These are phyloP conservation scores for Chalaropsis thielavioides DNA, from an alignment of 2,329 filamentous ascomycete species.

Conservation along the genomic window DNA sequence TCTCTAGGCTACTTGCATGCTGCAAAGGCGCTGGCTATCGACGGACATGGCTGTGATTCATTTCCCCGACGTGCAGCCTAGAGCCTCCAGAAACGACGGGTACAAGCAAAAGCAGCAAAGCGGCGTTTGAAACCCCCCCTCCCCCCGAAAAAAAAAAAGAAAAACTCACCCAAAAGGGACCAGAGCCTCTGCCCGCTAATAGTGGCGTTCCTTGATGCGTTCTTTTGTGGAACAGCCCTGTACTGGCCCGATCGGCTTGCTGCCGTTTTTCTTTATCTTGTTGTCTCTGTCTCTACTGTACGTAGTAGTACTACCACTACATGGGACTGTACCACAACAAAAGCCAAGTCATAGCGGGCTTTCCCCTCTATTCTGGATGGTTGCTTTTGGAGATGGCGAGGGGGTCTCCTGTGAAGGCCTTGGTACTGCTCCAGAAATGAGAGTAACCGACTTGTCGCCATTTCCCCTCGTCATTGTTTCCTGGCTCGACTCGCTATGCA, in stretches of 20 bases:
- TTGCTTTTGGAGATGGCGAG: constrained; percentile 1
- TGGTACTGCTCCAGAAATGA: background rate
- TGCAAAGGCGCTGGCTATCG: background rate
- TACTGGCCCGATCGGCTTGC: background rate
- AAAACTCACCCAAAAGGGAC: background rate
- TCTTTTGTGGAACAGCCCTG: background rate
- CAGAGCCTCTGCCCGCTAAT: background rate
- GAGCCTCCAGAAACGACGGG: background rate
- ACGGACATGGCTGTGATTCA: background rate
- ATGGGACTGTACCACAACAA: constrained; percentile 1
- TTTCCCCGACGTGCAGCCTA: background rate
- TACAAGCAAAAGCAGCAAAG: background rate
- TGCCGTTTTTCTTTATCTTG: background rate
- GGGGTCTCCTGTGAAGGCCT: background rate
- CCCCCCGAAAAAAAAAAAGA: background rate
- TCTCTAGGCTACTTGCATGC: background rate
- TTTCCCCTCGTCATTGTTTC: background rate
- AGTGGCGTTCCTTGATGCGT: background rate
- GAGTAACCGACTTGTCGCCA: background rate
- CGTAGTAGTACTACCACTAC: background rate
- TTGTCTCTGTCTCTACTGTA: background rate
- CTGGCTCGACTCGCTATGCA: background rate
- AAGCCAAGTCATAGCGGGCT: background rate
- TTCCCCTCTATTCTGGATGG: background rate
- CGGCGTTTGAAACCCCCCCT: too few relatives aligned